phyloP scores from a whole-genome alignment of 768 basidiomycete species.

The Psilocybe tampanensis region DNA sequence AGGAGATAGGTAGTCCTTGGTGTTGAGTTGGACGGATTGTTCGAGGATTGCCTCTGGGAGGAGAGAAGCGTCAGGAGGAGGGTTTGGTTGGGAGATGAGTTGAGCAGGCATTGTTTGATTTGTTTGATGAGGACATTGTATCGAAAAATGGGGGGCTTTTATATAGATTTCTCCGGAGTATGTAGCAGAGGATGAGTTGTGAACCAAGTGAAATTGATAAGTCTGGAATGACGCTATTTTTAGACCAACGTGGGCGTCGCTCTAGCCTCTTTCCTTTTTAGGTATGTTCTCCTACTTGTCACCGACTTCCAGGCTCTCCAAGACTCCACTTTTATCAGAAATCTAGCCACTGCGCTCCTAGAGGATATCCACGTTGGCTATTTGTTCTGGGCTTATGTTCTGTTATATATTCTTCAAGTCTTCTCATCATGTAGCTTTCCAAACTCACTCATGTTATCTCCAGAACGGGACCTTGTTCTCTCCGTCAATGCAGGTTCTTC shows the following conservation, averaged over 20 bases:
- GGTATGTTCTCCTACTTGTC: neutral
- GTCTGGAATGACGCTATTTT: constrained; percentile 6
- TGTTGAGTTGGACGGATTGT: constrained; percentile 48
- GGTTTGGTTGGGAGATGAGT: constrained; percentile 59
- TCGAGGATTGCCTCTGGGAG: constrained; percentile 61
- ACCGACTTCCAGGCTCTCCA: neutral
- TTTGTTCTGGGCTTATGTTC: neutral
- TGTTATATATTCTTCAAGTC: neutral
- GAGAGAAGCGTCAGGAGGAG: constrained; percentile 68
- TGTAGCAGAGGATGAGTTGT: neutral
- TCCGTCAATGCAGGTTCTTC: constrained; percentile 83
- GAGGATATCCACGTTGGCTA: neutral
- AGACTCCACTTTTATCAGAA: neutral
- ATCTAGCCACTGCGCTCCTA: neutral
- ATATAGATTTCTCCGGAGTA: constrained; percentile 9
- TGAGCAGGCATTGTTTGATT: constrained; percentile 57
- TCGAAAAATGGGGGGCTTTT: constrained; percentile 3
- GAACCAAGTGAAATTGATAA: neutral
- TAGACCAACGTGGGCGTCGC: neutral
- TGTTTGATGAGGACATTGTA: constrained; percentile 7
- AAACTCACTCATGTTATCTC: constrained; percentile 5
- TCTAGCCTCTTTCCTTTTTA: neutral
- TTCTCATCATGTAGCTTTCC: neutral
- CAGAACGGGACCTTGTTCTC: constrained; percentile 47
- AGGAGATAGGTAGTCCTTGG: constrained; percentile 45